Conservation (phyloP, 805 yeast genomes). For the Candida vartiovaarae region DNA sequence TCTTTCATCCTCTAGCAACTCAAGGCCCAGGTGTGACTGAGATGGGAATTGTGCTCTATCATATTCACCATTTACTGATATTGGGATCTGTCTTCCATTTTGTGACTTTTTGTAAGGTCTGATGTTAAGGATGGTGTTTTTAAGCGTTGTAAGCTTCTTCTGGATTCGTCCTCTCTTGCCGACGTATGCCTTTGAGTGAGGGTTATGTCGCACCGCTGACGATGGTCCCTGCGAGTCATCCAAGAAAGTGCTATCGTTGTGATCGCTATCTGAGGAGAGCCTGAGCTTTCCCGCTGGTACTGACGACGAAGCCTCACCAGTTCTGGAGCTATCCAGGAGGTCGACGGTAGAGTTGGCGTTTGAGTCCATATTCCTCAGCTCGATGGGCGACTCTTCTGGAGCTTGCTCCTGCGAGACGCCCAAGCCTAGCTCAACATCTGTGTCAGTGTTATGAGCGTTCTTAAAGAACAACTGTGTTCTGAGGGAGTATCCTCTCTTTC, state of each 20-base stretch:
- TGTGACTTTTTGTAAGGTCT: constrained; percentile 44
- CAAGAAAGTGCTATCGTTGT: neutral
- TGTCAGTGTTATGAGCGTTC: constrained; percentile 13
- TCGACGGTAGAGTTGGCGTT: constrained; percentile 3
- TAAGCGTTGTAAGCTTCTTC: constrained; percentile 16
- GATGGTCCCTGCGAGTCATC: neutral
- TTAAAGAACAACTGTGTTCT: constrained; percentile 59
- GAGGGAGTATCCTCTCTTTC: constrained; percentile 60
- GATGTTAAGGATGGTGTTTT: constrained; percentile 38
- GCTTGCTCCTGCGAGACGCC: neutral
- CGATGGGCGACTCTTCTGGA: neutral
- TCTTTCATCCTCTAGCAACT: constrained; percentile 61
- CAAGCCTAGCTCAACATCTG: constrained; percentile 9
- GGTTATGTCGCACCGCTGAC: constrained; percentile 3
- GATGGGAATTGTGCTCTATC: constrained; percentile 24
- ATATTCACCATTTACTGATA: constrained; percentile 37
- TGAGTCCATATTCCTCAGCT: neutral
- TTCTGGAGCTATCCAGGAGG: constrained; percentile 3
- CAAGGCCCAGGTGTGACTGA: constrained; percentile 18
- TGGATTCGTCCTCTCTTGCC: constrained; percentile 20
- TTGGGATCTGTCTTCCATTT: constrained; percentile 73
- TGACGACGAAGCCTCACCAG: neutral
- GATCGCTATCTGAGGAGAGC: neutral
- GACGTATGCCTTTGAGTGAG: constrained; percentile 11
- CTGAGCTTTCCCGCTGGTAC: neutral